A percentile compares a stretch with the other conserved stretches of the same genome.
Conservation (phyloP, 257 asterid genomes). For the Anisodus tanguticus region DNA sequence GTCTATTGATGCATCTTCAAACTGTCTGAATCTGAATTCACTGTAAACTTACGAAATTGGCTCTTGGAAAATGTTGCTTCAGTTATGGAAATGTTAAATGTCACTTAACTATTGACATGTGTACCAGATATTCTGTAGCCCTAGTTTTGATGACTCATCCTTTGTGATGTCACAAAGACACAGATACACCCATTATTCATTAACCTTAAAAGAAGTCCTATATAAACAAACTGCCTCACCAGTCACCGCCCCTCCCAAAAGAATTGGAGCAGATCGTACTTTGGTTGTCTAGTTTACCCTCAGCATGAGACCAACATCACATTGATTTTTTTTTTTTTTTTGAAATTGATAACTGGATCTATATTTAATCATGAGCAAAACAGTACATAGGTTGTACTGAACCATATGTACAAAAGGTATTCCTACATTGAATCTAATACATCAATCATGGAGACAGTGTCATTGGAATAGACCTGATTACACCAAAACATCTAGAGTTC, state of each 20-base stretch:
- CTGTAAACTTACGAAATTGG: not conserved
- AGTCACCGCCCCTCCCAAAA: not conserved
- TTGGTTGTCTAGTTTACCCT: not conserved
- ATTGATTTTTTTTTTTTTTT: not conserved
- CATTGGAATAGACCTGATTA: no score
- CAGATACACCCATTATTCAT: not conserved
- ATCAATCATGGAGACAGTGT: no score
- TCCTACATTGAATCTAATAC: no score
- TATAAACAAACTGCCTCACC: not conserved
- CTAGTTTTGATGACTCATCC: constrained; percentile 12
- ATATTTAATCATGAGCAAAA: no score
- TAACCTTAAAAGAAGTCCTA: not conserved
- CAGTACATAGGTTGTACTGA: no score
- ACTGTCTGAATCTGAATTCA: not conserved
- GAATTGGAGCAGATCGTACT: not conserved
- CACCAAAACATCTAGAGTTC: no score
- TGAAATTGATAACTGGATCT: no score
- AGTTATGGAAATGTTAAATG: constrained; percentile 9
- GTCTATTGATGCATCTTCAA: not conserved
- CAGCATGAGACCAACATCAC: not conserved
- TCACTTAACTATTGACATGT: not conserved
- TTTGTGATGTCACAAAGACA: constrained; percentile 18
- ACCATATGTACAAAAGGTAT: no score
- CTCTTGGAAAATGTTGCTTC: constrained; percentile 12
- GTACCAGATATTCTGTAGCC: constrained; percentile 2